A percentile compares a stretch with the other conserved stretches of the same genome.
phyloP scores from a whole-genome alignment of 2,329 filamentous ascomycete species.

The Byssochlamys sp. region DNA sequence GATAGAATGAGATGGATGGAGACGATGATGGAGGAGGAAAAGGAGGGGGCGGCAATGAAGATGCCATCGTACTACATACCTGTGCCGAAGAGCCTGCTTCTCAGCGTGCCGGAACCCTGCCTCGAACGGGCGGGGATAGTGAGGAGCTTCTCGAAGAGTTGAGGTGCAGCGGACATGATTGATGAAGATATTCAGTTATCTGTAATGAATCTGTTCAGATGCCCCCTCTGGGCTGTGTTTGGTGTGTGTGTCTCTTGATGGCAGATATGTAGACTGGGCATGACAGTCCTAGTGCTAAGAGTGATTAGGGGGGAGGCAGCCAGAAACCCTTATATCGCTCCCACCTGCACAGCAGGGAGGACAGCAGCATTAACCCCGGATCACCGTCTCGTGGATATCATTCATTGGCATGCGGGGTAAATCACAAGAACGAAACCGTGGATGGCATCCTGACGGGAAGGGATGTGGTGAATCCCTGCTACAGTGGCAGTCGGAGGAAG shows the following conservation, averaged over 20 bases:
- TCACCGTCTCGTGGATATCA: background rate
- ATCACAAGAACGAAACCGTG: background rate
- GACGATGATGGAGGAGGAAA: background rate
- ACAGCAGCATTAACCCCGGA: background rate
- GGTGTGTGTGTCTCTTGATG: background rate
- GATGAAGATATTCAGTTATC: background rate
- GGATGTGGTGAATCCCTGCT: background rate
- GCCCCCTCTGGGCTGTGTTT: background rate
- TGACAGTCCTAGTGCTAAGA: background rate
- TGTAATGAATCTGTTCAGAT: background rate
- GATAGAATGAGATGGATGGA: background rate
- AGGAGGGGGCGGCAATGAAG: background rate
- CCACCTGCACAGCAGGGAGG: background rate
- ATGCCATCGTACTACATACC: background rate
- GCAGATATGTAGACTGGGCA: background rate
- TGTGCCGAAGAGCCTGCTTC: background rate
- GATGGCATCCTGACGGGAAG: background rate
- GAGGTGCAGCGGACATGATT: background rate
- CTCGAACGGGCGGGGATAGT: background rate
- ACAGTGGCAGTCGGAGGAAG: background rate
- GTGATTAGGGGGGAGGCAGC: background rate
- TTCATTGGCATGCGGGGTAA: background rate
- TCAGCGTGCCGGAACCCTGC: background rate
- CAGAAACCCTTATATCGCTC: background rate
- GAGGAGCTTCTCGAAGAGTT: background rate